Percentiles rank a stretch among this genome's conserved stretches.
Conservation (phyloP, 495 filamentous ascomycete species). For the Friedmanniomyces simplex region DNA sequence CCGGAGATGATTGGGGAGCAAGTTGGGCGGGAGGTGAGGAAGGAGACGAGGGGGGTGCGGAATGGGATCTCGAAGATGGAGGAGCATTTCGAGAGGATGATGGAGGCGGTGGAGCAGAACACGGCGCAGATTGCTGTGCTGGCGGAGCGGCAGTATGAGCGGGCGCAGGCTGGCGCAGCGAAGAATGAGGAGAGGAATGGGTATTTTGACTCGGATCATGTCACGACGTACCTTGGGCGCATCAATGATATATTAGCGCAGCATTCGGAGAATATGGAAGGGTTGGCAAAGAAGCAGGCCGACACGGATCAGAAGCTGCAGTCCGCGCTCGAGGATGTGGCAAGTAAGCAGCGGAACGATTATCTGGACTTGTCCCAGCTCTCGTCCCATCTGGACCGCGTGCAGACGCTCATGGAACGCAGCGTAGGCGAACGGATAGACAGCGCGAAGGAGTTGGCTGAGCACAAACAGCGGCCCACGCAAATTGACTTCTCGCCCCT, state of each 20-base stretch:
- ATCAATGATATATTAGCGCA: constrained; percentile 9
- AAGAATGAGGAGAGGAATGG: not conserved
- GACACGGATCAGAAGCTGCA: constrained; percentile 10
- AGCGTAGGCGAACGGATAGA: constrained; percentile 4
- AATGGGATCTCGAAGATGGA: constrained; percentile 13
- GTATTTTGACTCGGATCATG: not conserved
- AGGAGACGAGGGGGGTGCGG: constrained; percentile 3
- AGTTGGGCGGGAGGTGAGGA: not conserved
- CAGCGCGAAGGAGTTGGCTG: constrained; percentile 1
- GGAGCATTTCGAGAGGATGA: constrained; percentile 17
- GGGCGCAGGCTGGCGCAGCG: not conserved
- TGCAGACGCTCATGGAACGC: constrained; percentile 15
- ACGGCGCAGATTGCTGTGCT: constrained; percentile 12
- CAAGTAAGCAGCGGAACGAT: not conserved
- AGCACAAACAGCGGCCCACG: not conserved
- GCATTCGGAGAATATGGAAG: constrained; percentile 14
- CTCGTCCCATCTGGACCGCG: constrained; percentile 13
- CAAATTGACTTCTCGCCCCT: constrained; percentile 15
- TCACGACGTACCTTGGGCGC: constrained; percentile 7
- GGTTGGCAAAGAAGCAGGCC: constrained; percentile 8
- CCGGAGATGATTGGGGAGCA: not conserved
- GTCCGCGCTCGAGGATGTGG: not conserved
- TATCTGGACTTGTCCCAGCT: constrained; percentile 16
- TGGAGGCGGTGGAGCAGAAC: constrained; percentile 16
- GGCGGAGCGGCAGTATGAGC: not conserved